Evolutionary conservation across 257 asterid species (phyloP), one percentile per base, ranked within the genome.

Genomic region (Nicotiana tomentosiformis): DNA sequence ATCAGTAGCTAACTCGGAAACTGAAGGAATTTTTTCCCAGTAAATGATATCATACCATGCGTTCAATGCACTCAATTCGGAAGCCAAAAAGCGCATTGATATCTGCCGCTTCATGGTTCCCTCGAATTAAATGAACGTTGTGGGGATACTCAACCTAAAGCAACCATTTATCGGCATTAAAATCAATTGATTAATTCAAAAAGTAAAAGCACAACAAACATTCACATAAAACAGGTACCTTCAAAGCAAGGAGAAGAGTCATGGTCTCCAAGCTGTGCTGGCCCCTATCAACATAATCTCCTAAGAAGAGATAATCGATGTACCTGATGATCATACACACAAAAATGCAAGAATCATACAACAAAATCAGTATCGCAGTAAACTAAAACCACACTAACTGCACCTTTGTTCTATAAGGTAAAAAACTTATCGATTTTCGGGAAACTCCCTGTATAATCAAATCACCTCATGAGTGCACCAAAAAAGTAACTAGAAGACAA

Each of bases 51-150:
- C 83, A 82, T 88, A 93, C 99, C 99, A 94, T 92, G 78, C 98
- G 99, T 88, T 96, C 98, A 68, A 96, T 96, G 91, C 99, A 96
- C 93, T 96, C 99, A 49, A 96, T 96, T 83, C 99, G 93, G 85
- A 96, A 96, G 74, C 99, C 99, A 83, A 96, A 96, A 84, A 94
- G 97, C 32, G 99, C 99, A 91, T 96, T 96, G 83, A 96, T 94
- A 92, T 96, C 99, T 61, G 99, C 99, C 84, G 99, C 99, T 92
- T 96, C 99, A 89, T 96, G 99, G 88, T 96, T 96, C 57, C 99
- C 99, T 79, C 98, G 98, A 84, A 96, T 96, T 83, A 96, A 88
- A 88, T 96, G 99, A 82, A 96, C 85, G 88, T 93, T 97, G 83
- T 85, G 89, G 67, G 97, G 90, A 91, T 95, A 89, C 86, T 96